Conservation (phyloP, 805 yeast species). For the Candida vartiovaarae region DNA sequence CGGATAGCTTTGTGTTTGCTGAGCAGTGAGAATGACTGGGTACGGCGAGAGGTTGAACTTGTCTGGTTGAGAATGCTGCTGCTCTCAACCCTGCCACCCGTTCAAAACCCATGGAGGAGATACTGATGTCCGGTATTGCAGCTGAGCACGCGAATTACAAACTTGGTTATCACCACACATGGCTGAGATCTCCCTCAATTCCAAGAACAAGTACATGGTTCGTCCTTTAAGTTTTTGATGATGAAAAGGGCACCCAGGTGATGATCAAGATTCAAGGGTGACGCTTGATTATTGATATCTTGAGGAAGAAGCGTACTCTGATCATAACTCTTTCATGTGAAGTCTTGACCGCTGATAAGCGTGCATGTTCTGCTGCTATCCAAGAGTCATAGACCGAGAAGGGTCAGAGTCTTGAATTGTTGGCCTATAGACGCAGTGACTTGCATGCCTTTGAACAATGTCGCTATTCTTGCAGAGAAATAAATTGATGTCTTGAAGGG, state of each 20-base stretch:
- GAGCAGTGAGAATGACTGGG: too few relatives aligned
- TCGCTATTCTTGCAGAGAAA: constrained; percentile 8
- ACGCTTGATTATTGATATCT: constrained; percentile 32
- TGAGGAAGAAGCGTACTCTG: constrained; percentile 26
- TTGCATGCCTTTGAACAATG: constrained; percentile 3
- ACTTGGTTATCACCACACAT: constrained; percentile 26
- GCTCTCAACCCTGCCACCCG: constrained; percentile 16
- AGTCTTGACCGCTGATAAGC: constrained; percentile 6
- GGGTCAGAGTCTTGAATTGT: constrained; percentile 35
- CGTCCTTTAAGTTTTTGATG: constrained; percentile 19
- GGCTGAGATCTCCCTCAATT: constrained; percentile 35
- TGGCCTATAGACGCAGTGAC: constrained; percentile 27
- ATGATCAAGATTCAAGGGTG: constrained; percentile 32
- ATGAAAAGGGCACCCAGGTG: constrained; percentile 5
- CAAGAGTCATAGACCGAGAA: constrained; percentile 30
- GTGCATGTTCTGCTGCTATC: constrained; percentile 15
- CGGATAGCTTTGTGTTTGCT: too few relatives aligned
- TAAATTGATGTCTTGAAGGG: constrained; percentile 10
- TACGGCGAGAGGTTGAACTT: too few relatives aligned
- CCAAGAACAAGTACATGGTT: constrained; percentile 40
- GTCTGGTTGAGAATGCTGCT: constrained; percentile 23
- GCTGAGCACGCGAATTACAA: constrained; percentile 40
- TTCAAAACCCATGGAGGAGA: constrained; percentile 14
- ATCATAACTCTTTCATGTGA: constrained; percentile 13
- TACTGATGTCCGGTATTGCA: constrained; percentile 36